A percentile compares a stretch with the other conserved stretches of the same genome.
Conservation (phyloP, 371 early-diverging fungal genomes). For the Mortierella sp. region DNA sequence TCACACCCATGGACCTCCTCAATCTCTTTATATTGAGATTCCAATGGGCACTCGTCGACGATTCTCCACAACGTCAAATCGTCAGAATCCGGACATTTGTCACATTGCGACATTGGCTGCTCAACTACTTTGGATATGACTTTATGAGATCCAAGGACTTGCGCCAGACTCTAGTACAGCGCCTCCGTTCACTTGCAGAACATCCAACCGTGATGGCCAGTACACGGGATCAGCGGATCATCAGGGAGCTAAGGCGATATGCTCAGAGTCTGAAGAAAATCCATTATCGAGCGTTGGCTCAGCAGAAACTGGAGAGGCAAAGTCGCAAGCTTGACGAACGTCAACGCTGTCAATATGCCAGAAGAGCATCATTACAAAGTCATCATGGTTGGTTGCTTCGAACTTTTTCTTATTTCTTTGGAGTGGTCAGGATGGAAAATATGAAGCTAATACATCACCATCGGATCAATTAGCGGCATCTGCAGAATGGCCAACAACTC, state of each 20-base stretch:
- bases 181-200: slow-evolving; percentile 57
- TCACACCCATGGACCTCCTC: slow-evolving; percentile 66
- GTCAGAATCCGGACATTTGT: slow-evolving; percentile 76
- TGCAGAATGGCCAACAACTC: slow-evolving; percentile 9
- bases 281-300: slow-evolving; percentile 24
- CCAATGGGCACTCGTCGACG: slow-evolving; percentile 66
- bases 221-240: slow-evolving; percentile 64
- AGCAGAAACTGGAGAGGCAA: slow-evolving; percentile 25
- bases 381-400: slow-evolving; percentile 1
- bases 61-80: slow-evolving; percentile 64
- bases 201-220: slow-evolving; percentile 59
- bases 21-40: slow-evolving; percentile 68
- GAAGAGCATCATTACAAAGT: not conserved
- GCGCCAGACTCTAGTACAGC: slow-evolving; percentile 55
- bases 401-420: not conserved
- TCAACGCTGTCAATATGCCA: not conserved
- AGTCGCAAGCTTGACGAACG: slow-evolving; percentile 13
- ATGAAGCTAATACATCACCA: not conserved
- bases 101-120: slow-evolving; percentile 73
- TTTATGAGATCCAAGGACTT: slow-evolving; percentile 63
- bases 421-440: not conserved
- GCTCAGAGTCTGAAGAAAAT: slow-evolving; percentile 22
- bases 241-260: slow-evolving; percentile 56
- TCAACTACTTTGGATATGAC: slow-evolving; percentile 73
- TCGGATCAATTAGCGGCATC: slow-evolving; percentile 4